Evolutionary conservation across 176 grass and related monocot species (phyloP).

Genomic region (Musa schizocarpa): DNA sequence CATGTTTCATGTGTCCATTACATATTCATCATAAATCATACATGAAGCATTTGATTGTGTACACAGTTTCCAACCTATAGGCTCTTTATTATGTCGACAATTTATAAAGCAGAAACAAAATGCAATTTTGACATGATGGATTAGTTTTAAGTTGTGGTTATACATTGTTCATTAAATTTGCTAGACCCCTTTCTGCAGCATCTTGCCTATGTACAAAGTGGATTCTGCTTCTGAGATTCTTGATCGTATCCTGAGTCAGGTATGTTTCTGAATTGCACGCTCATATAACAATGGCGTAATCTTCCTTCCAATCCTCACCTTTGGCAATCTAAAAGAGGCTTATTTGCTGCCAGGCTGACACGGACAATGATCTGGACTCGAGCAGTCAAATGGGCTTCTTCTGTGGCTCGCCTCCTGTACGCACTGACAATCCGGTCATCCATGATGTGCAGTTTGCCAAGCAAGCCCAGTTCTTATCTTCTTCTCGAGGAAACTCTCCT

Average conservation of each 20-base stretch:
- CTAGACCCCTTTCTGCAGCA: slow-evolving; percentile 19
- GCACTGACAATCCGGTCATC: slow-evolving; percentile 74
- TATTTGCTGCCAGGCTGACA: slow-evolving; percentile 41
- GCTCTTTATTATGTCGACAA: too few species aligned
- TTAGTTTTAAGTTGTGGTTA: too few species aligned
- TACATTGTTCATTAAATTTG: not conserved
- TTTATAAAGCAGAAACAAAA: too few species aligned
- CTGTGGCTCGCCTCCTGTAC: slow-evolving; percentile 75
- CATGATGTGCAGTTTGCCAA: slow-evolving; percentile 63
- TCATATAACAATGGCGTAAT: not conserved
- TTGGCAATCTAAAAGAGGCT: not conserved
- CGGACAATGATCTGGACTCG: slow-evolving; percentile 43
- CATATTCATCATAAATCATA: too few species aligned
- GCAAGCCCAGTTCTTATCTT: slow-evolving; percentile 38
- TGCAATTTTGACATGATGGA: too few species aligned
- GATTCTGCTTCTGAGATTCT: slow-evolving; percentile 51
- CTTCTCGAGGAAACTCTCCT: slow-evolving; percentile 49
- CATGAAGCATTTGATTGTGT: too few species aligned
- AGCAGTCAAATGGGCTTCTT: slow-evolving; percentile 51
- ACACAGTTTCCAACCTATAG: too few species aligned
- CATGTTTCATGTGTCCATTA: too few species aligned
- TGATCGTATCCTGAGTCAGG: slow-evolving; percentile 67
- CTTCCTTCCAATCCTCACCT: too few species aligned
- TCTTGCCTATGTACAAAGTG: slow-evolving; percentile 36
- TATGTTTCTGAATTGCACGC: slow-evolving; percentile 13